phyloP scores from a whole-genome alignment of 768 basidiomycete genomes.

The Lactarius pseudohatsudake region DNA sequence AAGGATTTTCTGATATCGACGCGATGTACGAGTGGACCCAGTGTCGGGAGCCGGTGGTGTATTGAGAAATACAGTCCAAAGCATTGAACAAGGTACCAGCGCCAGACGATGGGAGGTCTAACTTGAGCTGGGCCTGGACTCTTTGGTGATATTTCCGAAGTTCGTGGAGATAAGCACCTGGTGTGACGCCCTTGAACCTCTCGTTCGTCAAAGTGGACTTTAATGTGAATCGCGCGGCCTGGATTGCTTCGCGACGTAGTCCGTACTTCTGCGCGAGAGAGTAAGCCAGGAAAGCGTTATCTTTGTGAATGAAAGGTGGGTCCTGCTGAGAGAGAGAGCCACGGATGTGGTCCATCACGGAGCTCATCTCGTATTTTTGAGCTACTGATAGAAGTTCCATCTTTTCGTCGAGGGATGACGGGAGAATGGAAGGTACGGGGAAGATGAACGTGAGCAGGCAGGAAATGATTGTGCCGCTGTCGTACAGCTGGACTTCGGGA shows the following conservation, averaged over 20 bases:
- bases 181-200: not conserved
- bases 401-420: not conserved
- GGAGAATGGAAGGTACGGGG: conserved; percentile 1
- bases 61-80: not conserved
- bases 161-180: conserved; percentile 3
- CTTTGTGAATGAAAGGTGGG: conserved; percentile 1
- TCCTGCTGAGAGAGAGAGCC: not conserved
- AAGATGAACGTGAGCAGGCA: conserved; percentile 15
- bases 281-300: conserved; percentile 5
- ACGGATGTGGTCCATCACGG: conserved; percentile 2
- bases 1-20: not conserved
- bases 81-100: not conserved
- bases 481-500: conserved; percentile 7
- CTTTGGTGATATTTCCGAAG: conserved; percentile 13
- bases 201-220: not conserved
- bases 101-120: not conserved
- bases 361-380: conserved; percentile 16
- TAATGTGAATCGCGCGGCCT: conserved; percentile 2
- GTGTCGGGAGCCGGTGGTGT: not conserved
- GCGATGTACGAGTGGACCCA: conserved; percentile 2
- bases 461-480: not conserved
- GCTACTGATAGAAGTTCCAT: conserved; percentile 9
- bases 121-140: not conserved
- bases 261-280: conserved; percentile 1
- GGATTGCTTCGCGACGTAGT: conserved; percentile 3